Base-by-base conservation (phyloP, 345 rosid species). In the Kandelia obovata region DNA sequence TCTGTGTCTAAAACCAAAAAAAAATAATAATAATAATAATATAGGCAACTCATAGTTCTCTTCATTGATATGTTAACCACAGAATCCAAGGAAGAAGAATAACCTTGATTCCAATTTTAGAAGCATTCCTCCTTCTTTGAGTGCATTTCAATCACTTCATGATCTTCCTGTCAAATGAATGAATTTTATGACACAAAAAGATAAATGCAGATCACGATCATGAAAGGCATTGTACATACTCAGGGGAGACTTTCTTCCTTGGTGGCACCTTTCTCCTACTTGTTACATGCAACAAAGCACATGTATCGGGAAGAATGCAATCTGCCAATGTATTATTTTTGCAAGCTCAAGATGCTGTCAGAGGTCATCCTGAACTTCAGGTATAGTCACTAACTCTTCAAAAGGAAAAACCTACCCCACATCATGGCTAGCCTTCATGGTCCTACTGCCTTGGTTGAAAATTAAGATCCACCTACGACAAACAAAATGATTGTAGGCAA, bases 271-370 rank as follows among this genome's bases (percentile, higher is more conserved):
- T 93, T 81, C 89, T 89, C 72, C 98, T 86, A 74, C 74, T 88
- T 70, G 97, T 91, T 59, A 89, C 91, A 71, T 85, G 87, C 79
- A 87, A 67, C 73, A 91, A 82, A 62, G 89, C 80, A 76, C 85
- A 71, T 80, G 95, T 89, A 84, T 88, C 75, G 35, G 92, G 98
- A 77, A 89, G 79, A 64, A 66, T 68, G 76, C 81, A 75, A 63
- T 72, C 88, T 78, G 78, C 86, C 7, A 52, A 23, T 35, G 72
- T 53, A 70, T 51, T 70, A 68, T n/a, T 65, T 15, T 75, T 74
- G 66, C 37, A 63, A 67, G 75, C 80, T 82, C 85, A 35, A 77
- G 78, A 73, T 74, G 81, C 78, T 80, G 77, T 32, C 53, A 80
- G 67, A 69, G 46, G 43, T 73, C 74, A 64, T 79, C 76, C 43